Base-by-base conservation (phyloP, 805 yeast genomes). In the Ogataea saltuana region DNA sequence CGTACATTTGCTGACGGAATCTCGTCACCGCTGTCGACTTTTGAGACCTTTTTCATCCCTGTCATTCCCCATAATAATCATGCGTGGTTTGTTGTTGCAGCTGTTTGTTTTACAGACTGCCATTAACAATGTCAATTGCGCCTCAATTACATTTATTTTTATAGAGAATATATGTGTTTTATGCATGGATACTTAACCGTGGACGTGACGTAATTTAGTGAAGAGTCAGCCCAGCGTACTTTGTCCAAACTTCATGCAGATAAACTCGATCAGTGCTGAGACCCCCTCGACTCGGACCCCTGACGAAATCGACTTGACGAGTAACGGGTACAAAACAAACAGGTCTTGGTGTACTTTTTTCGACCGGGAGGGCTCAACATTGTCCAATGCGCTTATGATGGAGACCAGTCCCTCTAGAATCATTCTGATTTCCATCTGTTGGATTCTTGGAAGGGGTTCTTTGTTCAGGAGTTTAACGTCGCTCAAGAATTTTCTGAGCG, bases 391-490 rank as follows among this genome's bases (percentile, higher is more conserved):
- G 3, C 41, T 29, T 26, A 48, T 35, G 9, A 50, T 47, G 4
- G 41, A 27, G 12, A 33, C 44, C 4, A 80, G 51, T 0, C 85
- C 84, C 4, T 60, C 45, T 18, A 83, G 51, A 5, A 80, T 54
- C 0, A 67, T 53, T 10, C 50, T 48, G n/a, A 89, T 55, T 59
- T 90, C 98, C 5, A 67, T 62, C 41, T 76, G 76, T 51, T 87
- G 88, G 6, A 85, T 61, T 29, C 74, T 70, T 0, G 91, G 77
- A 12, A 85, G 67, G 1, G 97, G 97, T 40, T 75, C 75, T 22
- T 61, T 68, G 26, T 80, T 77, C 5, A 83, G 58, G 10, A 89
- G 63, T 23, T 71, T 75, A 39, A 73, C 76, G 50, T 85, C 89
- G 12, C 83, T 78, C 6, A 85, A 67, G 48, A 78, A 81, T 45